Evolutionary conservation across 2,329 filamentous ascomycete genomes (phyloP).

Genomic region (Ascochyta pisi): DNA sequence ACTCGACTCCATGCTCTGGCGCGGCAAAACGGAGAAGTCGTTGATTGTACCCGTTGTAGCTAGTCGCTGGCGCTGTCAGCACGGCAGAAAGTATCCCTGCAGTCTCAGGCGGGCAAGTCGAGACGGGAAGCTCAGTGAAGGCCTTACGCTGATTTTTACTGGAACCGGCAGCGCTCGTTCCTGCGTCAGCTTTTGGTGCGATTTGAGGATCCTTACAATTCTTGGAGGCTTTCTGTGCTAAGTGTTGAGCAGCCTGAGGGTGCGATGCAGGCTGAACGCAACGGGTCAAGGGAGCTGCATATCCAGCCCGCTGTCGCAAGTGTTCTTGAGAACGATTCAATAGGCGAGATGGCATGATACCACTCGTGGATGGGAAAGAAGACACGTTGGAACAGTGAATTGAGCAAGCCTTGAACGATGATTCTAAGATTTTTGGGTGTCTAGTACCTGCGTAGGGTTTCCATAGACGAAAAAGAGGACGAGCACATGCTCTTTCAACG

Average conservation of each 20-base stretch:
- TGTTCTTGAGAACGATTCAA: not conserved
- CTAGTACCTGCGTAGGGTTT: conserved; percentile 18
- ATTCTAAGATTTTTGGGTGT: not conserved
- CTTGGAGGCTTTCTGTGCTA: not conserved
- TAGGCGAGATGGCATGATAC: not conserved
- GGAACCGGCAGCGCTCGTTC: conserved; percentile 3
- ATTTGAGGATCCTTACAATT: conserved; percentile 1
- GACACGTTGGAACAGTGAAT: not conserved
- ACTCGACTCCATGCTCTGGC: not conserved
- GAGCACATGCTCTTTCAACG: not conserved
- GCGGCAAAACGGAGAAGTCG: not conserved
- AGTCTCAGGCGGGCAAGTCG: conserved; percentile 4
- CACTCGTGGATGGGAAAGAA: not conserved
- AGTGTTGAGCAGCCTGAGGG: conserved; percentile 7
- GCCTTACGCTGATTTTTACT: conserved; percentile 6
- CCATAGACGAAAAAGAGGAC: conserved; percentile 8
- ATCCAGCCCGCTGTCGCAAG: not conserved
- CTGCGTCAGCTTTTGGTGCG: conserved; percentile 9
- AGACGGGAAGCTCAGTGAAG: conserved; percentile 2
- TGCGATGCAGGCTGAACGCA: not conserved
- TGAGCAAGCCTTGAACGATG: not conserved
- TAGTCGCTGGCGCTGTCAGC: conserved; percentile 6
- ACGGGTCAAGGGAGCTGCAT: conserved; percentile 1
- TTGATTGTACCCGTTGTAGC: not conserved
- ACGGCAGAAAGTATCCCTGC: conserved; percentile 8